Evolutionary conservation across 164 flowering plant genomes (phyloP).

Genomic region (Cinnamomum chago): DNA sequence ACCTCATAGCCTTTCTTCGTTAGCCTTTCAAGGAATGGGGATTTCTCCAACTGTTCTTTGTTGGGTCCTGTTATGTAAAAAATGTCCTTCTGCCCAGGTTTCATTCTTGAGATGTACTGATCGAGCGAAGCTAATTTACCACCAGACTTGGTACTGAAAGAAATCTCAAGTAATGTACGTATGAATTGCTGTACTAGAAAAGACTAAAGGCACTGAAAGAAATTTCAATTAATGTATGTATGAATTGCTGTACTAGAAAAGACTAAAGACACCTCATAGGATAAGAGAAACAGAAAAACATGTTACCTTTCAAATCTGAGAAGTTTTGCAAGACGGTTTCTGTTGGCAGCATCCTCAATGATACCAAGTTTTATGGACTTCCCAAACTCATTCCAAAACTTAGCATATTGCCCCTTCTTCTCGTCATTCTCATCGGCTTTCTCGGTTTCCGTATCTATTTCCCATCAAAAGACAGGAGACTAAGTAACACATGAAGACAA

Average conservation of each 20-base stretch:
- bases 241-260: no score
- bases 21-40: constrained; percentile 97
- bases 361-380: constrained; percentile 96
- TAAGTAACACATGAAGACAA: not conserved
- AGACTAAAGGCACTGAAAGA: not conserved
- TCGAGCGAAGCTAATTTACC: constrained; percentile 84
- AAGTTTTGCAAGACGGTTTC: constrained; percentile 92
- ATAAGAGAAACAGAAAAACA: no score
- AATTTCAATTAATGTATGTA: no score
- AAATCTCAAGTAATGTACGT: not conserved
- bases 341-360: constrained; percentile 90
- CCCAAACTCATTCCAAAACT: constrained; percentile 97
- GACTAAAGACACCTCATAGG: not conserved
- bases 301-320: constrained; percentile 86
- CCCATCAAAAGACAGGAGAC: not conserved
- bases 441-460: constrained; percentile 58
- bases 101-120: constrained; percentile 94
- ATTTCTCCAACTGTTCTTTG: constrained; percentile 91
- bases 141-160: constrained; percentile 68
- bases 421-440: constrained; percentile 60
- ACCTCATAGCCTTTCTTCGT: constrained; percentile 90
- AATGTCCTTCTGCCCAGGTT: constrained; percentile 86
- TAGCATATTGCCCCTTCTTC: constrained; percentile 81
- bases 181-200: not conserved
- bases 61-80: constrained; percentile 87